These are phyloP conservation scores for Cryptococcus sp. DNA, from an alignment of 1,284 basidiomycete genomes.

Conservation along the genomic window DNA sequence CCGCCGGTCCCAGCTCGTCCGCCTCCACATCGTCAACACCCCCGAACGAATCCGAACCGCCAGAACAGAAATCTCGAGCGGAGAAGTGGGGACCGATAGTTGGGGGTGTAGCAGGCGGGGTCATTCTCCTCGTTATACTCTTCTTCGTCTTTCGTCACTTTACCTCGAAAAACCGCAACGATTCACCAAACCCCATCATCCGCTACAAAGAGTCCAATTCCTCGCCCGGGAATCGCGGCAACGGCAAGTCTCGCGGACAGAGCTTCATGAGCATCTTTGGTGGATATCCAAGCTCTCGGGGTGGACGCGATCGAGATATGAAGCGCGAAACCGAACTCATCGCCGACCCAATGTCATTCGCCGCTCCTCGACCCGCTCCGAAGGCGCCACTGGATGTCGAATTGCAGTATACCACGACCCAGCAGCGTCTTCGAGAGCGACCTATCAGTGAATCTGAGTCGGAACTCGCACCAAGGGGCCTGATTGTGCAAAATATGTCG, in stretches of 20 bases:
- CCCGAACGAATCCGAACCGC: background rate
- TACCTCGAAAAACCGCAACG: background rate
- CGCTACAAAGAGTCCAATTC: background rate
- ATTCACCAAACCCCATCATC: background rate
- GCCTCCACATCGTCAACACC: background rate
- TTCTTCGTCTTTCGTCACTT: conserved; percentile 5
- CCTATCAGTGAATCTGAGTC: background rate
- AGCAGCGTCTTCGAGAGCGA: background rate
- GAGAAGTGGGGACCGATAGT: conserved; percentile 8
- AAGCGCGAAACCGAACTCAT: conserved; percentile 6
- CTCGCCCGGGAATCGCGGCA: background rate
- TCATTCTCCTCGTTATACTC: conserved; percentile 8
- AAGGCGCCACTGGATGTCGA: background rate
- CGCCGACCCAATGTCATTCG: conserved; percentile 6
- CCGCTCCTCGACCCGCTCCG: conserved; percentile 5
- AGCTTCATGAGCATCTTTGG: conserved; percentile 8
- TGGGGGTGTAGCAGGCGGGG: conserved; percentile 7
- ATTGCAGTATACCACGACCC: conserved; percentile 3
- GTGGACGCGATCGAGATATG: conserved; percentile 1
- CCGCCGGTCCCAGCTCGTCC: background rate
- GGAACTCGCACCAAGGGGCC: background rate
- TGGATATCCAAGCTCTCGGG: background rate
- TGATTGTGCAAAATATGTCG: background rate
- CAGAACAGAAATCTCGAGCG: background rate
- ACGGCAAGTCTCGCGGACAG: background rate